phyloP scores from a whole-genome alignment of 441 rosid species.

The Biscutella auriculata region DNA sequence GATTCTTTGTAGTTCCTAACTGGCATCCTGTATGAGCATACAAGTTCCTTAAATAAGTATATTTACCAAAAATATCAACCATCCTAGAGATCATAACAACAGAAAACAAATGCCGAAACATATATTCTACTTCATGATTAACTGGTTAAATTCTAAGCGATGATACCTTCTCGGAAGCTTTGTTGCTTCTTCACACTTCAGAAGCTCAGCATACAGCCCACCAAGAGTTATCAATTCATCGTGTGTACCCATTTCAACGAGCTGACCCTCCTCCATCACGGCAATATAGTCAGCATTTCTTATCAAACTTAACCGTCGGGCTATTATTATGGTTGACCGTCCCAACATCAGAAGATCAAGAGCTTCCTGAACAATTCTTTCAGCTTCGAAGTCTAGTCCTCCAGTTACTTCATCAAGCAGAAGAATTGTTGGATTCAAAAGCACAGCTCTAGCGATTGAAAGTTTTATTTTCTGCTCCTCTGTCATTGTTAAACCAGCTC shows the following conservation, averaged over 20 bases:
- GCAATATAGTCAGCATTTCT: conserved; percentile 97
- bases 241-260: conserved; percentile 98
- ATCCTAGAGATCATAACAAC: neutral
- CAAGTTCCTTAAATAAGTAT: conserved; percentile 5
- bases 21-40: conserved; percentile 67
- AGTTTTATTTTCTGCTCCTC: conserved; percentile 93
- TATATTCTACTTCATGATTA: conserved; percentile 20
- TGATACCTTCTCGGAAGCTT: conserved; percentile 95
- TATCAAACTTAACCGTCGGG: conserved; percentile 86
- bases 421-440: conserved; percentile 78
- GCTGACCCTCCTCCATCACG: conserved; percentile 99
- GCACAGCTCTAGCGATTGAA: conserved; percentile 97
- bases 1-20: conserved; percentile 52
- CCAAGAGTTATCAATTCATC: conserved; percentile 71
- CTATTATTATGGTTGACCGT: conserved; percentile 92
- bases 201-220: conserved; percentile 89
- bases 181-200: conserved; percentile 94
- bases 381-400: conserved; percentile 96
- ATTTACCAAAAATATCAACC: conserved; percentile 6
- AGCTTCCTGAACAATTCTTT: conserved; percentile 82
- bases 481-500: conserved; percentile 73
- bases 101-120: conserved; percentile 5
- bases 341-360: conserved; percentile 94
- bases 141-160: conserved; percentile 3
- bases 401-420: conserved; percentile 98